Evolutionary conservation across 1,284 basidiomycete species (phyloP), one percentile per base, ranked within the genome.

Genomic region (Cryptococcus sp.): DNA sequence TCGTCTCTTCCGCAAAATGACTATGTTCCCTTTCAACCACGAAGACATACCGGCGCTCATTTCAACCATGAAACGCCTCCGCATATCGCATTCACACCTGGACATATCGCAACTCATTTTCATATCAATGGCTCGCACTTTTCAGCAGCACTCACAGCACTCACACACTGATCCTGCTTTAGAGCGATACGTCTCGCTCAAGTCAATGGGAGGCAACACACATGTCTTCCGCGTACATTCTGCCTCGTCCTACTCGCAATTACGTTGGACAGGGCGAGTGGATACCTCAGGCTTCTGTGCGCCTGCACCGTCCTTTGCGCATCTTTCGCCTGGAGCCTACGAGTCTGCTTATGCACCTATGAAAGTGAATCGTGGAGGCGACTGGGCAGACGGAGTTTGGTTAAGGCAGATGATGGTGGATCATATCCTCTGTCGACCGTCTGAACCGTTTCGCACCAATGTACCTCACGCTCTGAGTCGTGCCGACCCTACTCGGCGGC

Each of bases 231-330:
- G 57, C 5, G 43, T 59, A 2, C 53, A 59, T 40, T 39, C 48
- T 2, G 13, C 26, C 3, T 44, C 48, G 7, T 55, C 49, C 3
- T 20, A 38, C 25, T 59, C 52, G 0, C 52, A 25, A 13, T 26
- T 54, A 22, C 23, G 50, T 5, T 51, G 45, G 19, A 45, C 53
- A 38, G 57, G 52, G 5, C 22, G 46, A 26, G 25, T 37, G 25
- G 26, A 19, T 37, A 54, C 55, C 15, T 57, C 55, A 16, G 59
- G 59, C 1, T 58, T 61, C 54, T 57, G 50, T 39, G 59, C 59
- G 10, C 49, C 59, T 22, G 45, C 55, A 5, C 26, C 41, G n/a
- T 22, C 50, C 13, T 61, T 61, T 20, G 44, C 41, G 15, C 48
- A 49, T 26, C 29, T 61, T 11, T 57, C 59, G 17, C 55, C 59